Evolutionary conservation across 1,284 basidiomycete genomes (phyloP).

Genomic region (Puccinia triticina): DNA sequence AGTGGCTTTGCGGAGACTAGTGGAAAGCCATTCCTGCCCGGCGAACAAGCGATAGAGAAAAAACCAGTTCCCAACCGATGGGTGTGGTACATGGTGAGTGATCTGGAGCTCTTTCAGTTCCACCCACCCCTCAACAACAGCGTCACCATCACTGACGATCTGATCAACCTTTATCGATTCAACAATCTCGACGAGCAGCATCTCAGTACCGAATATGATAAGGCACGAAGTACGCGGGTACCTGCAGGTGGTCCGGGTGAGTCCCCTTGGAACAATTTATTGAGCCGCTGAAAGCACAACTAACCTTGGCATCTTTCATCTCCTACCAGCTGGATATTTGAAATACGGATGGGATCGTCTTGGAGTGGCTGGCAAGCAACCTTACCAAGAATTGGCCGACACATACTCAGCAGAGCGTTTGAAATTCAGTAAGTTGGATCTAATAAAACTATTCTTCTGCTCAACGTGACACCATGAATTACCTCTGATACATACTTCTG

Average conservation of each 20-base stretch:
- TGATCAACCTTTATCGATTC: too few relatives aligned
- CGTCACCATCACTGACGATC: too few relatives aligned
- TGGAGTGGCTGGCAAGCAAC: constrained; percentile 41
- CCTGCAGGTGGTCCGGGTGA: constrained; percentile 46
- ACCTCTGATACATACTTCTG: background rate
- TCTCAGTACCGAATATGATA: constrained; percentile 44
- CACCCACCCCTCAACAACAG: too few relatives aligned
- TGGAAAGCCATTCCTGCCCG: constrained; percentile 32
- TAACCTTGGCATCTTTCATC: background rate
- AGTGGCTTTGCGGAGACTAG: constrained; percentile 38
- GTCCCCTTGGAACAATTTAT: constrained; percentile 1
- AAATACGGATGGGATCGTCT: constrained; percentile 51
- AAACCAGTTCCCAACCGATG: constrained; percentile 48
- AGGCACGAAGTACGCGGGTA: constrained; percentile 19
- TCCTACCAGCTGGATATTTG: constrained; percentile 44
- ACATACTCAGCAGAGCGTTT: constrained; percentile 37
- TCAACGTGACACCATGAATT: background rate
- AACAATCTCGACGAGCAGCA: too few relatives aligned
- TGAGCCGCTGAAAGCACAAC: background rate
- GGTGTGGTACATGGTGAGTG: constrained; percentile 52
- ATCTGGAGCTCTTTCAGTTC: too few relatives aligned
- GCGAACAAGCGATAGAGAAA: constrained; percentile 41
- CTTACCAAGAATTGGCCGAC: constrained; percentile 47
- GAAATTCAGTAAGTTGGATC: constrained; percentile 33
- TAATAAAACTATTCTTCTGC: background rate